Evolutionary conservation across 495 filamentous ascomycete species (phyloP).

Genomic region (Glutinoglossum americanum): DNA sequence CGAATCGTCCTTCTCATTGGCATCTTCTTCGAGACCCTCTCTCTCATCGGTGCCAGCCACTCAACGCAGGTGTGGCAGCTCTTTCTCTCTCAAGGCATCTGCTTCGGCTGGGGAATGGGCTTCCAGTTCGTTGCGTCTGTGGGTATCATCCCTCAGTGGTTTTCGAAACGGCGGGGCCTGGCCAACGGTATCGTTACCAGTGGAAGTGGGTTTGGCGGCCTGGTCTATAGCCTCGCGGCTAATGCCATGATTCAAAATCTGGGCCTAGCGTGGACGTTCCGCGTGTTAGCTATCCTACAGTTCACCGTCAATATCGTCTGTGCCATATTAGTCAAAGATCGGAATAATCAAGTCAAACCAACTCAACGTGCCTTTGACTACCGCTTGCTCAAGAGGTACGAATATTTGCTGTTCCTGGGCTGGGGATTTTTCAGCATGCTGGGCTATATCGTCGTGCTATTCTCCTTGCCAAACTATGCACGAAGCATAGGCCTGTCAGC

Average conservation of each 20-base stretch:
- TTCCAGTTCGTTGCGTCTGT: conserved; percentile 27
- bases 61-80: conserved; percentile 26
- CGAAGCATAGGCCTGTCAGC: conserved; percentile 36
- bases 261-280: conserved; percentile 26
- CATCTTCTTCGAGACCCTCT: conserved; percentile 18
- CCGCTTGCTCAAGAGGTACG: conserved; percentile 17
- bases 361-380: conserved; percentile 15
- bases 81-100: conserved; percentile 27
- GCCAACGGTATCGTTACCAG: conserved; percentile 27
- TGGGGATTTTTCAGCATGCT: conserved; percentile 29
- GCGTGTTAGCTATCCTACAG: conserved; percentile 25
- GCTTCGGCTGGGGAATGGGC: conserved; percentile 29
- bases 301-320: conserved; percentile 21
- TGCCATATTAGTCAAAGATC: conserved; percentile 20
- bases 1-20: conserved; percentile 22
- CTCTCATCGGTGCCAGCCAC: conserved; percentile 26
- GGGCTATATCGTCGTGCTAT: conserved; percentile 28
- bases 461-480: conserved; percentile 47
- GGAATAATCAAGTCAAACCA: conserved; percentile 20
- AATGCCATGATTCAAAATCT: conserved; percentile 25
- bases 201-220: conserved; percentile 28
- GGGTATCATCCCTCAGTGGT: conserved; percentile 29
- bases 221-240: conserved; percentile 26
- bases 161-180: conserved; percentile 23
- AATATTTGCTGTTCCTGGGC: conserved; percentile 23